These are phyloP conservation scores for Barnettozyma hawaiiensis DNA, from an alignment of 1,139 yeast genomes.

Conservation along the genomic window DNA sequence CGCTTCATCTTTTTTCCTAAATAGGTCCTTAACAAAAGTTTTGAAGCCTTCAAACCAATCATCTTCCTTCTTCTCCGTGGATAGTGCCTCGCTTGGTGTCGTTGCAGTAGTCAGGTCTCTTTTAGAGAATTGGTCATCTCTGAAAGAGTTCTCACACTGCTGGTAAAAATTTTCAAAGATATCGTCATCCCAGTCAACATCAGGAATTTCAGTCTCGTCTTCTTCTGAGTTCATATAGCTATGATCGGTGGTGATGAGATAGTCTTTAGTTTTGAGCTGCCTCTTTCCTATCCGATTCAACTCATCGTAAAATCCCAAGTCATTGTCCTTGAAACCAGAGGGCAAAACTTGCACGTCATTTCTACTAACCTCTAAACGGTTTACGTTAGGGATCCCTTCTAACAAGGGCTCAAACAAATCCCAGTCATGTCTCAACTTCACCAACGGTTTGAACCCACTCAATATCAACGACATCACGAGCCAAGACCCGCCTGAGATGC, in stretches of 20 bases:
- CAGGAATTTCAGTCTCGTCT: background rate
- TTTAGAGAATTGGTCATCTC: background rate
- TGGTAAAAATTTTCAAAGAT: conserved; percentile 3
- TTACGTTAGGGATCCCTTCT: conserved; percentile 45
- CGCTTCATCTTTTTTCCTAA: conserved; percentile 21
- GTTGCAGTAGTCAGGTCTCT: background rate
- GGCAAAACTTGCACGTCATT: conserved; percentile 27
- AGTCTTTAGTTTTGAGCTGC: conserved; percentile 4
- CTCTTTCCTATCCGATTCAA: conserved; percentile 21
- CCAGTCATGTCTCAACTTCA: conserved; percentile 38
- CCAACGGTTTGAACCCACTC: conserved; percentile 41
- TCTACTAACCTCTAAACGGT: conserved; percentile 27
- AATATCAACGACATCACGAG: conserved; percentile 45
- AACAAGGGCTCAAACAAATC: conserved; percentile 43
- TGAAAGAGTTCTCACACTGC: background rate
- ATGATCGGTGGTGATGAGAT: conserved; percentile 2
- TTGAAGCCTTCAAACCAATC: conserved; percentile 22
- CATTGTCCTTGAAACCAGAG: conserved; percentile 21
- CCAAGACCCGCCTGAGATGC: conserved; percentile 73
- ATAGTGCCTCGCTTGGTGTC: background rate
- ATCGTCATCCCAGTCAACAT: conserved; percentile 6
- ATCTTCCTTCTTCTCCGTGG: conserved; percentile 10
- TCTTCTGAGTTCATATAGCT: conserved; percentile 3
- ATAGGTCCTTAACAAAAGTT: conserved; percentile 23
- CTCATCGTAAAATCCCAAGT: conserved; percentile 24